Evolutionary conservation across 2,329 filamentous ascomycete genomes (phyloP).

Genomic region (Xylariales sp.): DNA sequence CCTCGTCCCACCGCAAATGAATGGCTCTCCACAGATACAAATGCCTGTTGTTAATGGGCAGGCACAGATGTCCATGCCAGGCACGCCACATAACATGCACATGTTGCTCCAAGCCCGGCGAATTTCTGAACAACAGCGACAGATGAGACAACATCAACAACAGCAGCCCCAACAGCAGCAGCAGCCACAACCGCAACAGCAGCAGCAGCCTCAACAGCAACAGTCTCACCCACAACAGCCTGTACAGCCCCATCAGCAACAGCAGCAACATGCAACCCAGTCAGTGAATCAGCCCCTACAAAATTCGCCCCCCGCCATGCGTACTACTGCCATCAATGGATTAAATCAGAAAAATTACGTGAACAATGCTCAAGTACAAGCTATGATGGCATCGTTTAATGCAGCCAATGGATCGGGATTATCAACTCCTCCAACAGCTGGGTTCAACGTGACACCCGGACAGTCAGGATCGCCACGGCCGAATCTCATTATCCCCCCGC

Average conservation of each 20-base stretch:
- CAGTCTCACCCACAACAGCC: constrained; percentile 37
- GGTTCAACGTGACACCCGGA: constrained; percentile 60
- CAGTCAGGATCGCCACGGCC: constrained; percentile 60
- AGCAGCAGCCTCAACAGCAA: constrained; percentile 47
- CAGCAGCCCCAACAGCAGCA: constrained; percentile 53
- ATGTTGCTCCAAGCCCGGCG: constrained; percentile 73
- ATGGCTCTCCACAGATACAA: constrained; percentile 75
- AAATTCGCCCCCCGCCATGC: constrained; percentile 59
- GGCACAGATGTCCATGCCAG: constrained; percentile 68
- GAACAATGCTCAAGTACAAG: constrained; percentile 64
- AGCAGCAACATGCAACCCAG: constrained; percentile 50
- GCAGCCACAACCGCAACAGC: constrained; percentile 51
- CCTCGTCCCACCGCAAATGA: constrained; percentile 68
- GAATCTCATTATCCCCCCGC: constrained; percentile 54
- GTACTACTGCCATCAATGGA: constrained; percentile 55
- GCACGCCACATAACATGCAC: constrained; percentile 61
- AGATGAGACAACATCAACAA: constrained; percentile 57
- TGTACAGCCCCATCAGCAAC: constrained; percentile 29
- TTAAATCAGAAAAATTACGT: constrained; percentile 65
- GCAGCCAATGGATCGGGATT: constrained; percentile 57
- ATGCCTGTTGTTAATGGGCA: constrained; percentile 71
- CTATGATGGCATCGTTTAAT: constrained; percentile 64
- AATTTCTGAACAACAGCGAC: constrained; percentile 73
- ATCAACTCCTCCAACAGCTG: constrained; percentile 57
- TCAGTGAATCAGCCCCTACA: constrained; percentile 52